Percentiles rank a stretch among this genome's conserved stretches.
Conservation (phyloP, 495 filamentous ascomycete genomes). For the Apodospora peruviana region DNA sequence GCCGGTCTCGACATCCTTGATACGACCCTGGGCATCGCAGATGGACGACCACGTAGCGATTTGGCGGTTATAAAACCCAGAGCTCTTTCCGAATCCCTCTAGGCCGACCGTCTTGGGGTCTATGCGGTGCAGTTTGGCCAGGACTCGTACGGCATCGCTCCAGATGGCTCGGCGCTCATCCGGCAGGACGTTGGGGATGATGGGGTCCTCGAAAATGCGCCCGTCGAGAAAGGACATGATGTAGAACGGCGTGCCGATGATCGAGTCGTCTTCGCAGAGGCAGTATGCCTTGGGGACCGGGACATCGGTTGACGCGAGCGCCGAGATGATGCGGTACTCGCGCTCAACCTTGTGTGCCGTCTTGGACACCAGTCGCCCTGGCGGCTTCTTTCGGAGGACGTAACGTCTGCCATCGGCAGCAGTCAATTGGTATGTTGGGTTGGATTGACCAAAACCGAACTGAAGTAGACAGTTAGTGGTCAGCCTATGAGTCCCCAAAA, state of each 20-base stretch:
- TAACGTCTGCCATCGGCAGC: slow-evolving; percentile 59
- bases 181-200: slow-evolving; percentile 66
- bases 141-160: slow-evolving; percentile 73
- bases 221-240: slow-evolving; percentile 94
- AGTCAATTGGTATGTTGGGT: slow-evolving; percentile 89
- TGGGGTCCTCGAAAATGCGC: slow-evolving; percentile 83
- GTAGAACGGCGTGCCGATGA: slow-evolving; percentile 91
- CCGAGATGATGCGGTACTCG: slow-evolving; percentile 85
- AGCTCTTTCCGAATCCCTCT: slow-evolving; percentile 63
- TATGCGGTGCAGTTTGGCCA: slow-evolving; percentile 82
- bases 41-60: slow-evolving; percentile 75
- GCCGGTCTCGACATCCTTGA: slow-evolving; percentile 69
- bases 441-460: slow-evolving; percentile 96
- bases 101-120: slow-evolving; percentile 59
- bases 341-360: slow-evolving; percentile 95
- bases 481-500: too few species aligned
- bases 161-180: slow-evolving; percentile 75
- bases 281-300: slow-evolving; percentile 81
- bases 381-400: slow-evolving; percentile 93
- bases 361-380: slow-evolving; percentile 82
- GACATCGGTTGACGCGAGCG: slow-evolving; percentile 71
- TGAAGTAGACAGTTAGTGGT: too few species aligned
- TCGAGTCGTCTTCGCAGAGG: slow-evolving; percentile 71
- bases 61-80: slow-evolving; percentile 83
- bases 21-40: slow-evolving; percentile 67